Conservation (phyloP, 371 early-diverging fungal genomes). For the Circinella umbellata region DNA sequence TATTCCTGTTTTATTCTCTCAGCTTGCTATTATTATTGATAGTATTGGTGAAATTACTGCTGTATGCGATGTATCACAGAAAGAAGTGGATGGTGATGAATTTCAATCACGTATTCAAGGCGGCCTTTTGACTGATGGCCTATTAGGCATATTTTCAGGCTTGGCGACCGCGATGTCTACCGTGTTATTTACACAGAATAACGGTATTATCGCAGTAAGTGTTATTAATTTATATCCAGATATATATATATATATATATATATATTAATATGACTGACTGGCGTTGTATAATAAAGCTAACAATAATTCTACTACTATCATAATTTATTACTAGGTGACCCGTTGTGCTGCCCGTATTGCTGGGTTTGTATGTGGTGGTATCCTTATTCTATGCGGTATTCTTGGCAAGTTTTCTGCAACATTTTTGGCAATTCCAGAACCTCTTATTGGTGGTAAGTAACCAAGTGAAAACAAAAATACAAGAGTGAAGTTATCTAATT, state of each 20-base stretch:
- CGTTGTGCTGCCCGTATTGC: conserved; percentile 61
- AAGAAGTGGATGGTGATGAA: conserved; percentile 55
- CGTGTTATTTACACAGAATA: conserved; percentile 62
- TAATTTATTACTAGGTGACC: conserved; percentile 5
- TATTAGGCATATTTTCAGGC: conserved; percentile 52
- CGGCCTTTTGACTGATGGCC: conserved; percentile 61
- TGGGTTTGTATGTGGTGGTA: conserved; percentile 58
- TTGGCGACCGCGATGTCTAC: conserved; percentile 56
- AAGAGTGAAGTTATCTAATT: no score
- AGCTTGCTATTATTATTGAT: conserved; percentile 54
- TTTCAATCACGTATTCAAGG: conserved; percentile 64
- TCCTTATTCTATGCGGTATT: conserved; percentile 57
- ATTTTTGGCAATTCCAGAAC: conserved; percentile 56
- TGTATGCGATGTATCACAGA: conserved; percentile 57
- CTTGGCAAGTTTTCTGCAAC: conserved; percentile 61
- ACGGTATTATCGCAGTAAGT: conserved; percentile 61
- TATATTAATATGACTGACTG: no score
- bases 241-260: no score
- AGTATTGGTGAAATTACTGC: conserved; percentile 66
- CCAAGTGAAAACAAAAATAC: no score
- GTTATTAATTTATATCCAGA: conserved; percentile 22
- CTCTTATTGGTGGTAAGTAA: conserved; percentile 49
- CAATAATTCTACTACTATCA: not conserved
- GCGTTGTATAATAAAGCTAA: no score
- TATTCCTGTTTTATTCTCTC: conserved; percentile 58